Conservation (phyloP, 768 basidiomycete species). For the Zangia roseola region DNA sequence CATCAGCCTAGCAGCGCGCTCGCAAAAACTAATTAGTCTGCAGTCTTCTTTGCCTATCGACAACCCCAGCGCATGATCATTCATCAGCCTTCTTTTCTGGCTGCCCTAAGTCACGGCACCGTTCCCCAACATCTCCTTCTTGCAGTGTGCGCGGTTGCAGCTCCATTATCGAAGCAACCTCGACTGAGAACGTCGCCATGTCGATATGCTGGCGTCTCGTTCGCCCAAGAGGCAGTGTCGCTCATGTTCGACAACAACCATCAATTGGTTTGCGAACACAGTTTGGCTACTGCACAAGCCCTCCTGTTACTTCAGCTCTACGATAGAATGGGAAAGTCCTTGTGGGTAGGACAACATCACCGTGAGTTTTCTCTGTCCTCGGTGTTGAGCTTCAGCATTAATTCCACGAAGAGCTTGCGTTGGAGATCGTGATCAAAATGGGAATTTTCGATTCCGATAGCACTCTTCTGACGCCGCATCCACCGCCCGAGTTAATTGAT, state of each 20-base stretch:
- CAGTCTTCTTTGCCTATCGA: slow-evolving; percentile 82
- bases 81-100: slow-evolving; percentile 76
- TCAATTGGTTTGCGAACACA: slow-evolving; percentile 55
- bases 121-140: slow-evolving; percentile 71
- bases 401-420: slow-evolving; percentile 50
- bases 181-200: slow-evolving; percentile 53
- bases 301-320: slow-evolving; percentile 71
- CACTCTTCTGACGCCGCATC: slow-evolving; percentile 56
- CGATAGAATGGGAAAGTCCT: slow-evolving; percentile 46
- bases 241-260: slow-evolving; percentile 74
- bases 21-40: slow-evolving; percentile 4
- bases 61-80: slow-evolving; percentile 75
- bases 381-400: slow-evolving; percentile 2
- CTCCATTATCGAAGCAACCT: slow-evolving; percentile 70
- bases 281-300: slow-evolving; percentile 72
- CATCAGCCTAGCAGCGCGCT: neutral
- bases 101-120: slow-evolving; percentile 60
- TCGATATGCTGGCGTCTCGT: slow-evolving; percentile 53
- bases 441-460: slow-evolving; percentile 64
- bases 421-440: slow-evolving; percentile 65
- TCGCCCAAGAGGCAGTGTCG: slow-evolving; percentile 57
- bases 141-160: slow-evolving; percentile 76
- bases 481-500: slow-evolving; percentile 58
- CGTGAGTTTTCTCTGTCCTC: slow-evolving; percentile 24
- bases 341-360: slow-evolving; percentile 29